phyloP scores from a whole-genome alignment of 163 green algal species.

The Coccomyxa subellipsoidea region DNA sequence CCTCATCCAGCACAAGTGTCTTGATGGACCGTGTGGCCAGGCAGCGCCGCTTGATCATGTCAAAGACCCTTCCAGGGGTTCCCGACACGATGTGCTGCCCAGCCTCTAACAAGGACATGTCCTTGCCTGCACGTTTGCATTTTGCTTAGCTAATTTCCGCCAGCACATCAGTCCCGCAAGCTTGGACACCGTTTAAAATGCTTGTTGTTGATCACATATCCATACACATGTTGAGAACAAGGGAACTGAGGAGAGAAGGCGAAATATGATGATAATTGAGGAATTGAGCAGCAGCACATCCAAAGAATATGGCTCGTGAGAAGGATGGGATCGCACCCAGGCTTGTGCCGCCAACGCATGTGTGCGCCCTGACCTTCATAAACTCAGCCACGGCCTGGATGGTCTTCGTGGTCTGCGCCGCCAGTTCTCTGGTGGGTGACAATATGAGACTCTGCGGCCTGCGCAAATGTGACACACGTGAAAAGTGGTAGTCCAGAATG shows the following conservation, averaged over 20 bases:
- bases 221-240: no score
- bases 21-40: slow-evolving; percentile 77
- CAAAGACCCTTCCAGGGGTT: slow-evolving; percentile 95
- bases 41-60: slow-evolving; percentile 94
- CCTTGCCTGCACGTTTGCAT: slow-evolving; percentile 67
- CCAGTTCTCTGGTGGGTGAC: slow-evolving; percentile 95
- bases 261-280: neutral
- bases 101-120: slow-evolving; percentile 91
- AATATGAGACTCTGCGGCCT: slow-evolving; percentile 89
- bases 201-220: no score
- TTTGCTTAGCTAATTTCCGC: neutral
- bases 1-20: slow-evolving; percentile 92
- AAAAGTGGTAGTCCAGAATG: neutral
- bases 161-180: no score
- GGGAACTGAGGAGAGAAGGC: neutral
- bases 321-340: slow-evolving; percentile 43
- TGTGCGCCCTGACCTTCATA: slow-evolving; percentile 87
- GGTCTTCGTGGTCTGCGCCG: slow-evolving; percentile 92
- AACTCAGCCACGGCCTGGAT: slow-evolving; percentile 91
- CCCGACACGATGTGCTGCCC: slow-evolving; percentile 93
- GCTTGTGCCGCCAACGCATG: slow-evolving; percentile 74
- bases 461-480: neutral
- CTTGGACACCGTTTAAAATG: no score
- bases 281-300: neutral
- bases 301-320: no score